These are phyloP conservation scores for Dendrobium chrysotoxum DNA, from an alignment of 106 monocot genomes.

Conservation along the genomic window DNA sequence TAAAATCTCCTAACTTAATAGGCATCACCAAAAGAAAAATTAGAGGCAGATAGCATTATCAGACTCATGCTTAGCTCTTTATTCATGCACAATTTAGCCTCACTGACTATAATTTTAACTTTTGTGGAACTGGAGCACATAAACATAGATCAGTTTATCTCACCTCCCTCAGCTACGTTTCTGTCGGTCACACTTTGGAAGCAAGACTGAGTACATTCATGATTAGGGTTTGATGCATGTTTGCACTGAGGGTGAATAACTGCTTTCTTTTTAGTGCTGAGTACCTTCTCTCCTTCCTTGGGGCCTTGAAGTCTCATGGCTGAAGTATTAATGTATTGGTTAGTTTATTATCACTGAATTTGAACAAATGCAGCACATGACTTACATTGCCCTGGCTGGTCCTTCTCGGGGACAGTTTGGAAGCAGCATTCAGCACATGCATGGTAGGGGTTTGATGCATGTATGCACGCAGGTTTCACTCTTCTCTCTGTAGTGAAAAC, in stretches of 20 bases:
- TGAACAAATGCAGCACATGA: background rate
- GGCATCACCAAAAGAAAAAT: background rate
- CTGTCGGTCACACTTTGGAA: background rate
- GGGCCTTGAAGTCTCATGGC: background rate
- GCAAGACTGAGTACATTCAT: background rate
- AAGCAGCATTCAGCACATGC: constrained; percentile 5
- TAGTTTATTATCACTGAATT: background rate
- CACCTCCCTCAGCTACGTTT: background rate
- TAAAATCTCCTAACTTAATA: background rate
- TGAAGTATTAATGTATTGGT: background rate
- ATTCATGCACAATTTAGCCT: background rate
- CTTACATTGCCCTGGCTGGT: background rate
- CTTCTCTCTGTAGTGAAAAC: background rate
- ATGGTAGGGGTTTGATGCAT: constrained; percentile 3
- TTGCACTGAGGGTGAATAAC: background rate
- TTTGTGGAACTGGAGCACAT: background rate
- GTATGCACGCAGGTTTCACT: background rate
- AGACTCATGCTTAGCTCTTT: background rate
- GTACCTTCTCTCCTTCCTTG: background rate
- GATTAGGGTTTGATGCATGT: background rate
- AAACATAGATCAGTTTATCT: background rate
- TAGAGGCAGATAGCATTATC: background rate
- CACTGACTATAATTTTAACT: background rate
- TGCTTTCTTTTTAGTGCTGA: background rate
- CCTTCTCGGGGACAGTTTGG: background rate